Base-by-base conservation (phyloP, 1,139 yeast genomes). In the Debaryomyces singareniensis region DNA sequence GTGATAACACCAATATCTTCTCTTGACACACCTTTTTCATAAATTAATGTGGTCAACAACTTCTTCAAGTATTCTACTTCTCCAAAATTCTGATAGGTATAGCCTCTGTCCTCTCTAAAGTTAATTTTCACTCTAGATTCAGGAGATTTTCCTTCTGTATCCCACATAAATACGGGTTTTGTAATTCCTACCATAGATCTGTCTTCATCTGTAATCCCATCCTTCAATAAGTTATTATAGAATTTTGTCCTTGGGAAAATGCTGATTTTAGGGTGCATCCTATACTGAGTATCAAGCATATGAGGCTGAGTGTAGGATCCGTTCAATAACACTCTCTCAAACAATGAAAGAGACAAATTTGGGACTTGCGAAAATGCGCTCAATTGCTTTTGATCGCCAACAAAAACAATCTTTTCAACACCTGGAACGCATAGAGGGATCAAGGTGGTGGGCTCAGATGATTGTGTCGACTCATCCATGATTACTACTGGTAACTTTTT, bases 371-470 rank as follows among this genome's bases (percentile, higher is more conserved):
- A 74, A 48, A 78, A 79, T 39, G 83, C 75, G 46, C 77, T 71
- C 44, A 79, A 75, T 49, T 60, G 79, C 23, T 57, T 76, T 25
- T 79, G 84, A 53, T 79, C 87, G 36, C 87, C 89, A 27, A 79
- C 87, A 50, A 79, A 75, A 3, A 79, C 76, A 47, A 79, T 75
- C 39, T 73, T 78, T 31, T 71, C 72, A 29, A 78, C 78, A 9
- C 82, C 83, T 5, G 78, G 73, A 61, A 79, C 71, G 4, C 84
- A 75, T 35, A 79, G 57, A 9, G 87, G 86, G 35, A 79, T 80
- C 39, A 79, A 60, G 0, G 85, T 75, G 2, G 78, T 65, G 10
- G 85, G 80, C 40, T 79, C 87, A 0, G 84, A 75, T 0, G 86
- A 77, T 47, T 79, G 85, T 0, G 85, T 78, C 5, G 82, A 70